Base-by-base conservation (phyloP, 805 yeast species). In the Schizosaccharomyces japonicus region DNA sequence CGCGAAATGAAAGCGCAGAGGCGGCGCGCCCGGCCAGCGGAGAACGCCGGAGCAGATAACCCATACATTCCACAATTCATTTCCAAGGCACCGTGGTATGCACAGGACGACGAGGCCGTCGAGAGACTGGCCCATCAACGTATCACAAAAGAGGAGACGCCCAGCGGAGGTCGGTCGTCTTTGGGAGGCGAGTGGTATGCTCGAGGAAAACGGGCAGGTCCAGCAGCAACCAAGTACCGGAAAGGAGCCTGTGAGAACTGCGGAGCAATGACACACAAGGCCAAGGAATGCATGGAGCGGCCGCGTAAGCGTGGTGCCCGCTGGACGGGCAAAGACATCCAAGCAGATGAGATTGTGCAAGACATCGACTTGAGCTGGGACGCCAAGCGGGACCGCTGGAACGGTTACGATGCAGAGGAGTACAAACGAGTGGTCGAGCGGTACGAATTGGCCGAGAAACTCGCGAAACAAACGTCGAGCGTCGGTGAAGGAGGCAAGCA, bases 381-480 rank as follows among this genome's bases (percentile, higher is more conserved):
- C 55, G 70, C 76, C 8, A 78, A 76, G 52, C 63, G 84, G 50
- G 93, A 81, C 60, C 66, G 82, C 50, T 81, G 90, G 93, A 78
- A 71, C 56, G 93, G 93, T 0, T 80, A 73, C 57, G 75, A 78
- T 44, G 67, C 72, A 1, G 63, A 66, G 8, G 82, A 78, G 48
- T 80, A 79, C 64, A 70, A 67, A 45, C 62, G 66, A 10, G 69
- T 71, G 28, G 54, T 74, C 4, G 57, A 61, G 47, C 63, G 63
- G 44, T 72, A 78, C 72, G 64, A 66, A 48, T 58, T 64, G 52
- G 64, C 63, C 51, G 51, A 52, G 21, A 47, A 52, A 45, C 50
- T 40, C 56, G 56, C 50, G 47, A 53, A 28, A 47, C 52, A 29
- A 47, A 52, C 25, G 46, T 47, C 29, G 47, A 47, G n/a, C 6